A percentile compares a stretch with the other conserved stretches of the same genome.
Conservation (phyloP, 305 asterid genomes). For the Solanum chacoense region DNA sequence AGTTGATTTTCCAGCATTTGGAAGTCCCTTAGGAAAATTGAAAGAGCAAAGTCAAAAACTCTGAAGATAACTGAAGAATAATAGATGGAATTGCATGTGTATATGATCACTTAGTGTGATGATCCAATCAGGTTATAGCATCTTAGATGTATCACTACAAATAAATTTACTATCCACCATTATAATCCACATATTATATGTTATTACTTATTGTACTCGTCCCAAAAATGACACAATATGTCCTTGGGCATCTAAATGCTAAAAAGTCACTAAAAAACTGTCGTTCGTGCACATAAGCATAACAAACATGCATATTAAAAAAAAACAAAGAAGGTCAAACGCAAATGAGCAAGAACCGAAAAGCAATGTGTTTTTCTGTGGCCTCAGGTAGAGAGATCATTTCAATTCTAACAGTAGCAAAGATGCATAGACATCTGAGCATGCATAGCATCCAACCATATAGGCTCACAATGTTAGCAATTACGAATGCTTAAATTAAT, state of each 20-base stretch:
- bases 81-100: neutral
- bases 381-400: neutral
- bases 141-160: neutral
- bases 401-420: neutral
- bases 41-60: neutral
- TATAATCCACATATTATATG: neutral
- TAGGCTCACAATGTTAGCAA: neutral
- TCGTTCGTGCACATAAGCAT: neutral
- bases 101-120: neutral
- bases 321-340: neutral
- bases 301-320: neutral
- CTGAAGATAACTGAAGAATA: neutral
- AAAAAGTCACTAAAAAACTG: neutral
- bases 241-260: neutral
- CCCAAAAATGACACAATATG: neutral
- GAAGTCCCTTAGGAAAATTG: slow-evolving; percentile 64
- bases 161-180: neutral
- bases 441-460: neutral
- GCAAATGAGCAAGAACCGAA: neutral
- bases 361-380: neutral
- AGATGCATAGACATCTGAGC: neutral
- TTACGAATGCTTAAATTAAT: neutral
- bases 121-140: neutral
- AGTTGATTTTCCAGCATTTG: slow-evolving; percentile 96
- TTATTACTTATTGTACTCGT: neutral